Base-by-base conservation (phyloP, 2,329 filamentous ascomycete species). In the Colletotrichum costaricense region DNA sequence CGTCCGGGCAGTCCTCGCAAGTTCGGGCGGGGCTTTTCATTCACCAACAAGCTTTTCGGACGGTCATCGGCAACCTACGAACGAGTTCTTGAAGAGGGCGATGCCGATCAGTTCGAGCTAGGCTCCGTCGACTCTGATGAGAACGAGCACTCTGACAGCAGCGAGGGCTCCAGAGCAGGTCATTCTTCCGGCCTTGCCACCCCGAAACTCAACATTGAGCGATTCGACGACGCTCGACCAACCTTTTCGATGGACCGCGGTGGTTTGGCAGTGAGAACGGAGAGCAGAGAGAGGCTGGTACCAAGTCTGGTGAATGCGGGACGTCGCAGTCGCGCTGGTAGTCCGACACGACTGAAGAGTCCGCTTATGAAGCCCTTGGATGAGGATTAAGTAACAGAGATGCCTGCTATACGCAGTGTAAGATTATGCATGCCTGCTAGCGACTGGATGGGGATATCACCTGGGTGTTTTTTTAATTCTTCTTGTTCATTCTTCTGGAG, bases 71-170 rank as follows among this genome's bases (percentile, higher is more conserved):
- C 86, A 8, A 86, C 89, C 3, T 98, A 98, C 79, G 95, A 98
- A 80, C 92, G 95, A 35, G 93, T 98, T 3, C 84, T 97, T 64
- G 95, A 98, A 83, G 93, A 95, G 76, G 95, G 93, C 14, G 89
- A 91, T n/a, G 84, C 85, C 12, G 85, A 89, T 67, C 93, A 95
- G 55, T 96, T 97, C 79, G 95, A 98, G 80, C 88, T 98, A 2
- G 91, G 89, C 33, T 91, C 91, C 19, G 83, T 90, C 9, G 90
- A 92, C 35, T 91, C 91, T 1, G 88, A 91, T 65, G 89, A 92
- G 62, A 90, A 91, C 69, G 90, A 92, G 1, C 86, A 88, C 77
- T 92, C 91, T 0, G 92, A 93, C 78, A 88, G 88, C 74, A 90
- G 88, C 74, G 88, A 90, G 42, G 86, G 85, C 2, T 89, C 87